Conservation (phyloP, 164 flowering plant species). For the Buxus sempervirens region DNA sequence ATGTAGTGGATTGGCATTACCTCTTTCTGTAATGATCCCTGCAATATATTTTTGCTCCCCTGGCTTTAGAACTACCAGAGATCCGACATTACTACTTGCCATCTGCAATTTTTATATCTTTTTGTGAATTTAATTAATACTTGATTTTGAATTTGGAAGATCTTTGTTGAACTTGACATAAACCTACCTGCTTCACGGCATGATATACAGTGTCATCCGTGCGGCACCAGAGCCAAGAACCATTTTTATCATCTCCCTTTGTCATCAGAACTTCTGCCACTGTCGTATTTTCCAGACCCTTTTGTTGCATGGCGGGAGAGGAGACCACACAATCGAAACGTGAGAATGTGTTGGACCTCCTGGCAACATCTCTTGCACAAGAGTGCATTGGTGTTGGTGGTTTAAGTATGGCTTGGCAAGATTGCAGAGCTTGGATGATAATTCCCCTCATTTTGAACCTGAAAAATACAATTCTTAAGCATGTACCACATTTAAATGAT, state of each 20-base stretch:
- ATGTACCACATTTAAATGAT: not conserved
- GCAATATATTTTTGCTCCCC: slow-evolving; percentile 60
- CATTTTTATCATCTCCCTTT: slow-evolving; percentile 51
- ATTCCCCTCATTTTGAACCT: slow-evolving; percentile 43
- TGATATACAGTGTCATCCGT: slow-evolving; percentile 59
- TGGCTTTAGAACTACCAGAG: slow-evolving; percentile 77
- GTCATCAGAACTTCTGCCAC: slow-evolving; percentile 64
- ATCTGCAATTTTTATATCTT: slow-evolving; percentile 42
- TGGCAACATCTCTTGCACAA: slow-evolving; percentile 6
- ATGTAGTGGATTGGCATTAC: too few relatives aligned
- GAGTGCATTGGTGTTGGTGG: slow-evolving; percentile 17
- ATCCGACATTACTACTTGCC: slow-evolving; percentile 72
- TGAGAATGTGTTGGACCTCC: slow-evolving; percentile 14
- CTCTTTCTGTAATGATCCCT: slow-evolving; percentile 85
- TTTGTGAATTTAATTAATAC: too few relatives aligned
- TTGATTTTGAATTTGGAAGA: too few relatives aligned
- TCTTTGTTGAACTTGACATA: not conserved
- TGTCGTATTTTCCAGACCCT: slow-evolving; percentile 67
- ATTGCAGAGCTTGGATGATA: slow-evolving; percentile 22
- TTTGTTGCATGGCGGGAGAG: slow-evolving; percentile 30
- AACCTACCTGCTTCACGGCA: slow-evolving; percentile 63
- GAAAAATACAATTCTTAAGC: not conserved
- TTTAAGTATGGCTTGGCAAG: slow-evolving; percentile 27
- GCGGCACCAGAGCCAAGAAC: slow-evolving; percentile 62
- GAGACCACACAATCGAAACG: slow-evolving; percentile 30